Evolutionary conservation across 176 grass and related monocot species (phyloP).

Genomic region (Canna indica): DNA sequence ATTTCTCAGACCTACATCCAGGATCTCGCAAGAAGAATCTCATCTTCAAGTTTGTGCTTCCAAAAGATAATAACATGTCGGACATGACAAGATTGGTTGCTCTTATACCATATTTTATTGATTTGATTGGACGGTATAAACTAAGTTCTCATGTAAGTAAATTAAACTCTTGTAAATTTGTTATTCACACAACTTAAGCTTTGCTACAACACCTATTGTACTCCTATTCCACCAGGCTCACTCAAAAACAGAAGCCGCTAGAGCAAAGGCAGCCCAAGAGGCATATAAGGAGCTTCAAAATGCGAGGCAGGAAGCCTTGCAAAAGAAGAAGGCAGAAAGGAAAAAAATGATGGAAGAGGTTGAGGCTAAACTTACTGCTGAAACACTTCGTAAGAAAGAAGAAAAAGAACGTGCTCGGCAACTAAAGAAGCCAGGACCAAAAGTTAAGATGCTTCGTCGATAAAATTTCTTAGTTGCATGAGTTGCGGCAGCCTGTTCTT

Average conservation of each 20-base stretch:
- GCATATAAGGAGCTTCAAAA: constrained; percentile 73
- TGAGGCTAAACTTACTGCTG: constrained; percentile 64
- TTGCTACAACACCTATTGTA: not conserved
- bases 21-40: constrained; percentile 85
- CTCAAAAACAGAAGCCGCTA: constrained; percentile 65
- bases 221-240: constrained; percentile 38
- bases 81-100: constrained; percentile 76
- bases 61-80: constrained; percentile 58
- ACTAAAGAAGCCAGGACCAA: constrained; percentile 69
- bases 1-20: constrained; percentile 77
- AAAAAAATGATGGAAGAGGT: constrained; percentile 68
- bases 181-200: not conserved
- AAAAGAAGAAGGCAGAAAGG: constrained; percentile 76
- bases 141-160: constrained; percentile 61
- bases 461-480: not conserved
- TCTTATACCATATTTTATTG: constrained; percentile 90
- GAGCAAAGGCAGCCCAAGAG: constrained; percentile 74
- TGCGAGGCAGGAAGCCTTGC: constrained; percentile 56
- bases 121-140: constrained; percentile 85
- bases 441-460: constrained; percentile 76
- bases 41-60: constrained; percentile 82
- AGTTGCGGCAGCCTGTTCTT: not conserved
- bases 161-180: not conserved
- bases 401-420: constrained; percentile 71
- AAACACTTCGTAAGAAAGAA: constrained; percentile 71